Base-by-base conservation (phyloP, 1,139 yeast genomes). In the Taiozyma sp. region DNA sequence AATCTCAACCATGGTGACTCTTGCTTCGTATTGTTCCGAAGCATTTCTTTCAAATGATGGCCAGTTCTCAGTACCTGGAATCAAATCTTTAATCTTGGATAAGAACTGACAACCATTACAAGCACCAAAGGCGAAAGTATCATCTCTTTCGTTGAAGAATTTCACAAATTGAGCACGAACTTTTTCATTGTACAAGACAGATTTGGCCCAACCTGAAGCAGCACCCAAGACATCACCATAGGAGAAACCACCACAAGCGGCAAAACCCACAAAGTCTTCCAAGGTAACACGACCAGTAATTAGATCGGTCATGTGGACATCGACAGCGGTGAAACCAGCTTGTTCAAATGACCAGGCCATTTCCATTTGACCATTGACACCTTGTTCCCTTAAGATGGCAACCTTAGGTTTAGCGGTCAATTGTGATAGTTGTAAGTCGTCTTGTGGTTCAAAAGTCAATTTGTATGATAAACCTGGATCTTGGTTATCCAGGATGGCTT, bases 221-320 rank as follows among this genome's bases (percentile, higher is more conserved):
- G 99, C 99, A 59, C 99, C 99, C 55, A 95, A 76, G 46, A 95
- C 99, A 71, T 95, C 99, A 77, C 99, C 99, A 66, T 91, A 95
- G 2, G 98, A 90, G 76, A 95, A 95, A 30, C 99, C 99, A 71
- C 99, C 99, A 73, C 99, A 95, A 6, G 99, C 99, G 50, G 98
- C 99, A 52, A 95, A 64, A 56, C 99, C 99, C 47, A 85, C 89
- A 69, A 93, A 95, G 47, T 81, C 85, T 62, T 80, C 83, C 59
- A 95, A 76, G n/a, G 82, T 69, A 42, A 86, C 85, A 61, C 75
- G 76, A 43, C 96, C 96, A 42, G 77, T 72, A 57, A 91, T 74
- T 53, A 95, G 79, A 68, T 95, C 99, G 16, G 96, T 81, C 99
- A 95, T 93, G 67, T 95, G 98, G 43, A 95, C 96, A 70, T 95